Base-by-base conservation (phyloP, 768 basidiomycete genomes). In the Tulasnella sp. region DNA sequence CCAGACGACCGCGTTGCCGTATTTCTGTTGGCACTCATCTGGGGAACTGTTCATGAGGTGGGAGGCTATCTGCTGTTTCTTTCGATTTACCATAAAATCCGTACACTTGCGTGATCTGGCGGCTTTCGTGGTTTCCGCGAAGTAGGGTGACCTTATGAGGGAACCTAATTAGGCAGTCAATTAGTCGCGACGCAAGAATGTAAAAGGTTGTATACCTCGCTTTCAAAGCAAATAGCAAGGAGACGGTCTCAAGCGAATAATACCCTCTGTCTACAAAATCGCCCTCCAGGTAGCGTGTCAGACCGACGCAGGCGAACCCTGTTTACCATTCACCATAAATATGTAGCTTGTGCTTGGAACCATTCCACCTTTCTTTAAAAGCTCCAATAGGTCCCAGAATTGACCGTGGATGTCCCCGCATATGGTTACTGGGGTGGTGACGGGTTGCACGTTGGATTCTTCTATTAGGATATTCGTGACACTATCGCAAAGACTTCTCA, bases 21-120 rank as follows among this genome's bases (percentile, higher is more conserved):
- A 98, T 69, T 97, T 98, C 70, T 91, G 90, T 69, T 96, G 92
- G 65, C 94, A 97, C 70, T 98, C 94, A 67, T 96, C 93, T 73
- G 60, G 17, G 42, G 45, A 17, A 14, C 32, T n/a, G 27, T 12
- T 9, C 15, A 29, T 46, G 35, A 48, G 36, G 23, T 32, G 8
- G 25, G 53, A 45, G 29, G 23, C 15, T 46, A n/a, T 31, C 36
- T 17, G n/a, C 59, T 11, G 31, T 7, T 9, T 19, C 17, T 11
- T 14, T 32, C 7, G 25, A 14, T 81, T 61, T 57, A 92, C 92
- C 92, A 66, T 96, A 97, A 69, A 96, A 97, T n/a, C 93, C 94
- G 59, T 97, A 97, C 2, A 92, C 94, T 65, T 98, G 94, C 3
- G 94, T 98, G 63, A 98, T 98, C 69, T 98, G 94, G 61, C 94